Evolutionary conservation across 2,329 filamentous ascomycete species (phyloP), one percentile per base, ranked within the genome.

Genomic region (Kalmusia sp.): DNA sequence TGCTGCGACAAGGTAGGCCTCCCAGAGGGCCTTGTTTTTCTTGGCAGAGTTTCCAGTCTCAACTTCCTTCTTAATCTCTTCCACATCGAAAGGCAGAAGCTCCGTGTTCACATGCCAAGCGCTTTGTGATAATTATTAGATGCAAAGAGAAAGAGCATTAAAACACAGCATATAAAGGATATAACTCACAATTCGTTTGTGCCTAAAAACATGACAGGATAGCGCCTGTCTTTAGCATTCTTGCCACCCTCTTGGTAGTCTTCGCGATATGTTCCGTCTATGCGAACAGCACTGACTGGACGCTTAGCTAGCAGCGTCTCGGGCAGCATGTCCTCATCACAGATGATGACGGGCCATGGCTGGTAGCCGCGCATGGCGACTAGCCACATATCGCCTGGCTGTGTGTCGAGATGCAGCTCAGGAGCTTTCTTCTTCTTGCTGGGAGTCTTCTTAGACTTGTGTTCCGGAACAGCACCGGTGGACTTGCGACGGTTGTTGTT

Each of bases 131-230:
- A 15, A 31, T 65, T 30, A 65, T 55, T 17, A 57, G 25, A 46
- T 6, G n/a, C 7, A 22, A 30, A 5, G n/a, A n/a, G n/a, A n/a
- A n/a, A n/a, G n/a, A n/a, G n/a, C n/a, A n/a, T n/a, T n/a, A n/a
- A n/a, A n/a, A n/a, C n/a, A n/a, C n/a, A n/a, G n/a, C n/a, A n/a
- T n/a, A n/a, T n/a, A n/a, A n/a, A n/a, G n/a, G n/a, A n/a, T n/a
- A n/a, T n/a, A n/a, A 86, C 93, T 86, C 79, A 99, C 95, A 99
- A 98, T 82, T 98, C 93, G 69, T 98, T 97, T 31, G 93, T 96
- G 59, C 86, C 82, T 45, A 98, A 80, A 73, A 96, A 98, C 93
- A 98, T 97, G 69, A 98, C 87, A 4, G 93, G 91, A 72, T 92
- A 98, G 25, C 90, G 92, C 59, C 93, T 86, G 75, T 97, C 92